Base-by-base conservation (phyloP, 345 rosid species). In the Dimocarpus longan region DNA sequence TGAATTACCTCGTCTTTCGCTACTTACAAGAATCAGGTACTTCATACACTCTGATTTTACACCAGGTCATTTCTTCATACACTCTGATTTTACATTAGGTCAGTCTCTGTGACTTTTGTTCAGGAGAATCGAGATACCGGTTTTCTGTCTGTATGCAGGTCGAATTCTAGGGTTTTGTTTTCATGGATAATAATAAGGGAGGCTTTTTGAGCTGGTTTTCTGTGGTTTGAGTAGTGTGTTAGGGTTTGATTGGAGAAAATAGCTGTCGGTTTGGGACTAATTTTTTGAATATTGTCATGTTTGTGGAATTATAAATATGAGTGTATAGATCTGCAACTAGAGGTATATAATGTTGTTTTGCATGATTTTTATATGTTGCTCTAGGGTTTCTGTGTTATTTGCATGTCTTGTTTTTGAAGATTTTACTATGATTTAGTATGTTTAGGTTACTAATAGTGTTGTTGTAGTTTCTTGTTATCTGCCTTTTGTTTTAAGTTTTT, bases 21-120 rank as follows among this genome's bases (percentile, higher is more conserved):
- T 96, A 94, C 82, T 95, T 96, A 86, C 97, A 91, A 69, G 99
- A 96, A 73, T 96, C 99, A 75, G 98, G 98, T 91, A 19, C 60
- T 77, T 52, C 62, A 50, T 70, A 10, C 21, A 8, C 9, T 26
- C 15, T 67, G 24, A 21, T 13, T 43, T 56, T 32, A 19, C 73
- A 70, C 28, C 6, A 1, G 22, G 9, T 73, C 42, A 15, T 46
- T 46, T 46, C 8, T 46, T 52, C 60, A 56, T 70, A 15, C n/a
- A 8, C 8, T 24, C 13, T 66, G 22, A n/a, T 12, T 42, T 54
- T 32, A 19, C 73, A 70, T 39, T 10, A 2, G 37, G 10, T 73
- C 44, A 15, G 15, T 13, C 39, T 12, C 46, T 26, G 43, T 9
- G 42, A 11, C 10, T 66, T 48, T 65, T 46, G 28, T 65, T n/a